Evolutionary conservation across 2,329 filamentous ascomycete genomes (phyloP), one percentile per base, ranked within the genome.

Genomic region (Hypoxylon sp.): DNA sequence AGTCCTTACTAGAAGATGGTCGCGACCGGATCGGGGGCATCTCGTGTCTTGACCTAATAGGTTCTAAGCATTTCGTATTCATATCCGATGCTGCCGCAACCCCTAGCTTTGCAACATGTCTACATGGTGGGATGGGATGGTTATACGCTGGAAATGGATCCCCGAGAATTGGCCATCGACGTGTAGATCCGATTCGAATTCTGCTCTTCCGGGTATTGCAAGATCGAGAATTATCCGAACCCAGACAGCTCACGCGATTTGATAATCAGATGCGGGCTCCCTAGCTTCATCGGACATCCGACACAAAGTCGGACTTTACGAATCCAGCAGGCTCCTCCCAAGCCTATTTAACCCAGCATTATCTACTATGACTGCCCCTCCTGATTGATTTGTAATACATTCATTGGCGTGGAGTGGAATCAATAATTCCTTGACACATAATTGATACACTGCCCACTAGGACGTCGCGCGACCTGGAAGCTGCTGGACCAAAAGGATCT

Each of bases 281-380:
- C 17, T 2, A 55, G 10, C n/a, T 24, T 13, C 17, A 6, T 15
- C 60, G 65, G 55, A 67, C 31, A 56, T 64, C 29, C 59, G 39
- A 50, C 27, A 46, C 42, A 10, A 31, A 7, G 19, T 13, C 48
- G 46, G 59, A 58, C n/a, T 44, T 53, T 52, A 29, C 53, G 39
- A 32, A 24, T 11, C 31, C 54, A 21, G 47, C 27, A 15, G 24
- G 21, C 4, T 27, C 11, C 42, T 35, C 10, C 32, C 17, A 13
- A 42, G 31, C 7, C 19, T 57, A 62, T 17, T 52, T 62, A 29
- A 57, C 27, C 21, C 13, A 24, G 2, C n/a, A 13, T 15, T 52
- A 21, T 53, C 32, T 53, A 11, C 13, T 17, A 21, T 50, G 8
- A 10, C 11, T 13, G 24, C 6, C 11, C 13, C 17, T 53, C 27